Evolutionary conservation across 257 asterid genomes (phyloP).

Genomic region (Capsicum pubescens): DNA sequence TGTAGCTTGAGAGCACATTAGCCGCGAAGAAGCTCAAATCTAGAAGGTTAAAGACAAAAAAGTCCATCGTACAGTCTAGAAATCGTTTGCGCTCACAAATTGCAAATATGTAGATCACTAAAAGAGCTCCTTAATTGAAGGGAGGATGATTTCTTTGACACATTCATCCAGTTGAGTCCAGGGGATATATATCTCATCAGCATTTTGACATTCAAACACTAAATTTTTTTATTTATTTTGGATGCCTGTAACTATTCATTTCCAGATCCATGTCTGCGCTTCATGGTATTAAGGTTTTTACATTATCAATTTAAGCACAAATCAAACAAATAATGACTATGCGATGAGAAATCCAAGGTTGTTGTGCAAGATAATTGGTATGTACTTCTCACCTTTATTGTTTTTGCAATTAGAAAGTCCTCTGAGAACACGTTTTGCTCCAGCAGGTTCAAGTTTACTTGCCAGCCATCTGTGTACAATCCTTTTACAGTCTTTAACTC

Average conservation of each 20-base stretch:
- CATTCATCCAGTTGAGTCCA: too few species aligned
- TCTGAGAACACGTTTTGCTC: slow-evolving; percentile 86
- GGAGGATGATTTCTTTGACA: too few species aligned
- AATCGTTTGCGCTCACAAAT: too few species aligned
- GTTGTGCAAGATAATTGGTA: background rate
- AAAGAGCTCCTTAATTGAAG: too few species aligned
- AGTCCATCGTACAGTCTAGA: background rate
- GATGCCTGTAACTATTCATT: background rate
- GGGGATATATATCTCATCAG: too few species aligned
- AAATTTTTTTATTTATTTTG: background rate
- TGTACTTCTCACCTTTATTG: slow-evolving; percentile 72
- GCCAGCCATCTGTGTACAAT: slow-evolving; percentile 91
- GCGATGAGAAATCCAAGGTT: slow-evolving; percentile 1
- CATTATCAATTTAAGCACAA: background rate
- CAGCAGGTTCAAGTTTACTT: slow-evolving; percentile 81
- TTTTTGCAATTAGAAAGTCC: slow-evolving; percentile 90
- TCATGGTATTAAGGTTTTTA: background rate
- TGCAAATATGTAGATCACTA: too few species aligned
- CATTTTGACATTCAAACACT: too few species aligned
- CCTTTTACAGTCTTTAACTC: slow-evolving; percentile 75
- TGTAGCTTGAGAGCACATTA: background rate
- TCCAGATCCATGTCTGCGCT: background rate
- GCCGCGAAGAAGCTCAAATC: background rate
- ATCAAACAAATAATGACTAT: background rate
- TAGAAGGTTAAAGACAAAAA: background rate